phyloP scores from a whole-genome alignment of 306 rosid genomes.

The Echinosophora koreensis region DNA sequence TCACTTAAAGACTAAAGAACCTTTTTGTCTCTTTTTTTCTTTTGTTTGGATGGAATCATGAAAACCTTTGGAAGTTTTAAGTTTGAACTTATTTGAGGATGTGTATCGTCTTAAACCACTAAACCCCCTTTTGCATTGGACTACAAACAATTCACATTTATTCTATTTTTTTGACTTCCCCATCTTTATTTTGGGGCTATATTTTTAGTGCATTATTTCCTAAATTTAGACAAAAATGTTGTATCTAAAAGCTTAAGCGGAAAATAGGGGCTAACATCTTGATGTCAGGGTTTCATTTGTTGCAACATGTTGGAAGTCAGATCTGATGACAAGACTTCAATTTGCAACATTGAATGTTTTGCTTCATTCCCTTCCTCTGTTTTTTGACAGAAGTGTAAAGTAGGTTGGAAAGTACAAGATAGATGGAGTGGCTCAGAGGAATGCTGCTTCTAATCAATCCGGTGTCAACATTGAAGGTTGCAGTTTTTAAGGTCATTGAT shows the following conservation, averaged over 20 bases:
- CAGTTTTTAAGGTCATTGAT: too few relatives aligned
- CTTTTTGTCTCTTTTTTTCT: not conserved
- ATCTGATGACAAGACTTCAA: constrained; percentile 24
- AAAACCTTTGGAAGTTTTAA: not conserved
- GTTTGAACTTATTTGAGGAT: not conserved
- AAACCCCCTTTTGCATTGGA: not conserved
- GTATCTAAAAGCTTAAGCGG: constrained; percentile 10
- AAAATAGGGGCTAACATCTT: not conserved
- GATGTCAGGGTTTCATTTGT: constrained; percentile 27
- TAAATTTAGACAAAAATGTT: not conserved
- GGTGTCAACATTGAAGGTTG: too few relatives aligned
- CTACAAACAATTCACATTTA: not conserved
- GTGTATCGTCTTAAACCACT: not conserved
- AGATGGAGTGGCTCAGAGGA: too few relatives aligned
- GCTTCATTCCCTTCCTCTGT: constrained; percentile 6
- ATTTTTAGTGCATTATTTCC: not conserved
- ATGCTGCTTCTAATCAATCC: too few relatives aligned
- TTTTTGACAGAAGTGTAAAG: constrained; percentile 22
- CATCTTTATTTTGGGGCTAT: constrained; percentile 8
- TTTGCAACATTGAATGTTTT: not conserved
- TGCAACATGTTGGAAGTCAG: constrained; percentile 5
- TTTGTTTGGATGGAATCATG: not conserved
- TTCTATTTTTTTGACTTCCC: not conserved
- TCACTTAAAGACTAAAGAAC: not conserved
- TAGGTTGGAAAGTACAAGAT: too few relatives aligned